A percentile compares a stretch with the other conserved stretches of the same genome.
Conservation (phyloP, 2,329 filamentous ascomycete genomes). For the Cercospora berteroae region DNA sequence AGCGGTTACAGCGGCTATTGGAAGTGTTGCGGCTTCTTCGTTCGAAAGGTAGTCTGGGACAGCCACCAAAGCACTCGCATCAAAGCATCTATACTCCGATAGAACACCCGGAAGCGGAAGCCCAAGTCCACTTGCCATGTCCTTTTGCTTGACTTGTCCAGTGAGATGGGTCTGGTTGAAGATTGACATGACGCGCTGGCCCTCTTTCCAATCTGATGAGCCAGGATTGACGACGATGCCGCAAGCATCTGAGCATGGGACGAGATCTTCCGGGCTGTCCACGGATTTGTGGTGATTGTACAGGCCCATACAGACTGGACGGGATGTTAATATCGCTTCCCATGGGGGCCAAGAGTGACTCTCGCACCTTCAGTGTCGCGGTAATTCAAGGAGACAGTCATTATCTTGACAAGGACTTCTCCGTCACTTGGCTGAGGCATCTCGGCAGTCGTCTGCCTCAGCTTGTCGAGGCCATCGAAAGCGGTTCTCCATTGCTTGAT, state of each 20-base stretch:
- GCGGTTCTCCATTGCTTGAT: conserved; percentile 41
- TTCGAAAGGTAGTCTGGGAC: conserved; percentile 57
- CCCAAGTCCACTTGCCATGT: conserved; percentile 60
- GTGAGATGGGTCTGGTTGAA: conserved; percentile 59
- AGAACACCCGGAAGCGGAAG: conserved; percentile 59
- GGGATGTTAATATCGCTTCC: background rate
- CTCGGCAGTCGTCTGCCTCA: conserved; percentile 38
- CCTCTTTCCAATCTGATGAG: conserved; percentile 50
- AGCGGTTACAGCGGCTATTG: conserved; percentile 62
- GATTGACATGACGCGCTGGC: conserved; percentile 65
- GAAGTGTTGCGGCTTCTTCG: conserved; percentile 60
- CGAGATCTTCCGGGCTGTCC: conserved; percentile 45
- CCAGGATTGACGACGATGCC: conserved; percentile 57
- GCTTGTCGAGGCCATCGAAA: conserved; percentile 46
- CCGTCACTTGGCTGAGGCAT: conserved; percentile 40
- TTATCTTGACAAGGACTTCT: conserved; percentile 53
- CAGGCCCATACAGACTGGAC: conserved; percentile 60
- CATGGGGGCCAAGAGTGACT: too few relatives aligned
- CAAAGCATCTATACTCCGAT: conserved; percentile 60
- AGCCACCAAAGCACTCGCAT: conserved; percentile 55
- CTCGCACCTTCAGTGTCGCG: conserved; percentile 49
- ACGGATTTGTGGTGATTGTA: conserved; percentile 65
- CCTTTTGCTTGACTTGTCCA: conserved; percentile 57
- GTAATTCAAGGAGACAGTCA: conserved; percentile 55
- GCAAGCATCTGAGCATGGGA: conserved; percentile 70